Evolutionary conservation across 2,329 filamentous ascomycete species (phyloP), one percentile per base, ranked within the genome.

Genomic region (Aureobasidium subglaciale): DNA sequence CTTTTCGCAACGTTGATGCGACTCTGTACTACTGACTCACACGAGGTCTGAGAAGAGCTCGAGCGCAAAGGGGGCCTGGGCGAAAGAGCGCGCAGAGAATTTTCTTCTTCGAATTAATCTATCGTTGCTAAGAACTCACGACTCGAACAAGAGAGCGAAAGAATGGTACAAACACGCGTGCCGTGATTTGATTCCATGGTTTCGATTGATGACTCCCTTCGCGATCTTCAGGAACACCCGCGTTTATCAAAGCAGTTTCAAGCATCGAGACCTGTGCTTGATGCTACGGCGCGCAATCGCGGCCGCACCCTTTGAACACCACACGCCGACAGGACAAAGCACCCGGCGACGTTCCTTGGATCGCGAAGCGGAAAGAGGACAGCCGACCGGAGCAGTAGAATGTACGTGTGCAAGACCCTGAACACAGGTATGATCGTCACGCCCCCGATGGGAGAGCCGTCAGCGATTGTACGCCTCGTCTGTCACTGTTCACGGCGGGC

Each of bases 201-300:
- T 29, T n/a, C n/a, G n/a, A n/a, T n/a, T n/a, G n/a, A n/a, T 20
- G 9, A 18, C 8, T n/a, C 10, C 22, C 9, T 29, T 38, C 34
- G 24, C 24, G 46, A 50, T 50, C 32, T 50, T 50, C 46, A 50
- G 46, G 46, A 50, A 50, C 46, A 50, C 46, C 46, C 46, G 34
- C 34, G 22, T 32, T 10, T 34, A 50, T 38, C 22, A 49, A 38
- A 20, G 13, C 6, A n/a, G 8, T 25, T 24, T 15, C 34, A n/a
- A 25, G 22, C 27, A 37, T 37, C 30, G 30, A 8, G 22, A 22
- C 22, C 46, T 29, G n/a, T 13, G 22, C 22, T 29, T 9, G 30
- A 10, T 9, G 7, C n/a, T 18, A 8, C 13, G 16, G 8, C 37
- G 37, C 3, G 24, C 46, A 37, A 11, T 15, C 29, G 22, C 34